Conservation (phyloP, 108 stramenopile genomes). For the Parmales sp. region DNA sequence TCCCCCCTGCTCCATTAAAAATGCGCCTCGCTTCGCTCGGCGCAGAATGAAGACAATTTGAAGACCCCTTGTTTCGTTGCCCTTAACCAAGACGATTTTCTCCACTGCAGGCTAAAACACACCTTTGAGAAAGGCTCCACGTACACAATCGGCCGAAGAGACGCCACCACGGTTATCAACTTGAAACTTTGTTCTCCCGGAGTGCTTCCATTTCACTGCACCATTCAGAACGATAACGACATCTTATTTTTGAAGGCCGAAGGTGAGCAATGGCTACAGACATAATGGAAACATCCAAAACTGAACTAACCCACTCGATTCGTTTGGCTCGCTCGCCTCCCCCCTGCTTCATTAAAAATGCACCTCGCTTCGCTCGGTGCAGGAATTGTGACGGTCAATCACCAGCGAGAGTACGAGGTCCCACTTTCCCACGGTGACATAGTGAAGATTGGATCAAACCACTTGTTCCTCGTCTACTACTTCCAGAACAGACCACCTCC, state of each 20-base stretch:
- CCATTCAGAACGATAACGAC: slow-evolving; percentile 1
- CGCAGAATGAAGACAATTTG: not conserved
- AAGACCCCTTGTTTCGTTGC: not conserved
- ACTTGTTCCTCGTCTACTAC: not conserved
- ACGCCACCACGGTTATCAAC: not conserved
- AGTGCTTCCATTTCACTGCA: not conserved
- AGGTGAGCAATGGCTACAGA: too few species aligned
- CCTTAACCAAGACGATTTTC: not conserved
- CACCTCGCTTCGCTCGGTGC: too few species aligned
- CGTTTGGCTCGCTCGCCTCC: too few species aligned
- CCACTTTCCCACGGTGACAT: slow-evolving; percentile 1
- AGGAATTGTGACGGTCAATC: not conserved
- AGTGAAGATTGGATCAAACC: not conserved
- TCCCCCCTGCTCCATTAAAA: too few species aligned
- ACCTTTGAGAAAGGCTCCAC: not conserved
- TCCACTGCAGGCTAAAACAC: not conserved
- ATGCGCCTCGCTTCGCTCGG: too few species aligned
- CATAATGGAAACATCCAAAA: too few species aligned
- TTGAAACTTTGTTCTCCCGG: not conserved
- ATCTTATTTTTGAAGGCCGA: not conserved
- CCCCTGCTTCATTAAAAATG: too few species aligned
- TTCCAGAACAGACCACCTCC: too few species aligned
- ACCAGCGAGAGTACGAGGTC: not conserved
- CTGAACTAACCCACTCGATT: too few species aligned
- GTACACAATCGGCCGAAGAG: not conserved